Evolutionary conservation across 164 flowering plant genomes (phyloP).

Genomic region (Chimonanthus praecox): DNA sequence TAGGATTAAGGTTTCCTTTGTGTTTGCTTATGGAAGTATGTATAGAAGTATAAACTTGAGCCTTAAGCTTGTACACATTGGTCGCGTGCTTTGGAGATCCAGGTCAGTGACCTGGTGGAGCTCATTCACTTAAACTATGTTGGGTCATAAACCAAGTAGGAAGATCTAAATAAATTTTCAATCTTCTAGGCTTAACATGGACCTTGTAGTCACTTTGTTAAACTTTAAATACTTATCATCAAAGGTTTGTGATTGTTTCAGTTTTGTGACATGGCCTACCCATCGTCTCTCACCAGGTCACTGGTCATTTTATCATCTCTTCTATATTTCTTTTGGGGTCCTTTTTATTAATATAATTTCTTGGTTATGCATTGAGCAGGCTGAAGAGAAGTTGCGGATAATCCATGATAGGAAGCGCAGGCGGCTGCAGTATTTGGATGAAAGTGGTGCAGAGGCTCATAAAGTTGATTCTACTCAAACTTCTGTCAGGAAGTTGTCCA

Average conservation of each 20-base stretch:
- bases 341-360: background rate
- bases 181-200: too few relatives aligned
- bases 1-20: too few relatives aligned
- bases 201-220: too few relatives aligned
- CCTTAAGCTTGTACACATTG: too few relatives aligned
- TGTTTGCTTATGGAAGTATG: too few relatives aligned
- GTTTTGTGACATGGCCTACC: too few relatives aligned
- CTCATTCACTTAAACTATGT: too few relatives aligned
- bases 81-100: too few relatives aligned
- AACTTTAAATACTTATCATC: background rate
- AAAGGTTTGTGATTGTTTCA: background rate
- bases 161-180: too few relatives aligned
- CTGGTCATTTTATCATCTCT: background rate
- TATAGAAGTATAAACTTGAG: too few relatives aligned
- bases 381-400: slow-evolving; percentile 91
- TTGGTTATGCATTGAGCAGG: slow-evolving; percentile 37
- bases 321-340: background rate
- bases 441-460: slow-evolving; percentile 77
- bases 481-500: slow-evolving; percentile 57
- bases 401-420: slow-evolving; percentile 58
- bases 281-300: background rate
- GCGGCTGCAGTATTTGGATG: slow-evolving; percentile 60
- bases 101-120: too few relatives aligned
- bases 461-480: slow-evolving; percentile 63
- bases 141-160: too few relatives aligned